Conservation (phyloP, 768 basidiomycete species). For the Mycena galericulata region DNA sequence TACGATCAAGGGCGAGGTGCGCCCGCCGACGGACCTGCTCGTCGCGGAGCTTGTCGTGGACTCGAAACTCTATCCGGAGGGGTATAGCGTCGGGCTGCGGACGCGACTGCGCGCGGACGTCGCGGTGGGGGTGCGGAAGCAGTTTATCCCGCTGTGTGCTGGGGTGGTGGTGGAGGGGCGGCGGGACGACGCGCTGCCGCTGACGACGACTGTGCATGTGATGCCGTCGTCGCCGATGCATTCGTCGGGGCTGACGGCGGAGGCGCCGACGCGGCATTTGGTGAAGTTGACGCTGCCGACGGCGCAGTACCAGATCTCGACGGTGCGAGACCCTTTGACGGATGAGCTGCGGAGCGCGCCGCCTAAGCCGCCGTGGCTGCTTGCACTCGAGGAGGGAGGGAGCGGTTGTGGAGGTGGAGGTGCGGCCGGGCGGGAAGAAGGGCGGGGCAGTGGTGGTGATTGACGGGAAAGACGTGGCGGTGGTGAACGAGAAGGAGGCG, state of each 20-base stretch:
- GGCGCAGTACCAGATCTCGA: constrained; percentile 80
- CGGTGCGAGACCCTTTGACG: constrained; percentile 85
- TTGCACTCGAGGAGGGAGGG: constrained; percentile 71
- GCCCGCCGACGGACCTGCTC: constrained; percentile 73
- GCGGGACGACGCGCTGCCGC: constrained; percentile 55
- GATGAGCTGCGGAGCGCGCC: constrained; percentile 71
- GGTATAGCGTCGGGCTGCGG: constrained; percentile 68
- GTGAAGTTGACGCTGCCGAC: constrained; percentile 85
- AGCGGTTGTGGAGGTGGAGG: constrained; percentile 63
- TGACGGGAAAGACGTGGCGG: constrained; percentile 64
- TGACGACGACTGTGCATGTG: constrained; percentile 73
- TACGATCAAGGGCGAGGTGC: constrained; percentile 71
- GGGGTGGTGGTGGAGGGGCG: constrained; percentile 29
- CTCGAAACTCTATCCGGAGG: constrained; percentile 81
- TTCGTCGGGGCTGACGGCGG: constrained; percentile 69
- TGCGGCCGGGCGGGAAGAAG: constrained; percentile 56
- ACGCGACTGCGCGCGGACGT: constrained; percentile 56
- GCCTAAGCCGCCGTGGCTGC: constrained; percentile 79
- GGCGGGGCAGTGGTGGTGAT: constrained; percentile 53
- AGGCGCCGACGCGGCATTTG: constrained; percentile 77
- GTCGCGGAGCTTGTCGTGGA: constrained; percentile 86
- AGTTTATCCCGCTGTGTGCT: constrained; percentile 49
- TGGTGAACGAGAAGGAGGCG: constrained; percentile 82
- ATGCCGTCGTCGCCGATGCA: constrained; percentile 87
- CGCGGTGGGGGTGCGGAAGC: constrained; percentile 39